phyloP scores from a whole-genome alignment of 306 rosid species.

The Ceratonia siliqua region DNA sequence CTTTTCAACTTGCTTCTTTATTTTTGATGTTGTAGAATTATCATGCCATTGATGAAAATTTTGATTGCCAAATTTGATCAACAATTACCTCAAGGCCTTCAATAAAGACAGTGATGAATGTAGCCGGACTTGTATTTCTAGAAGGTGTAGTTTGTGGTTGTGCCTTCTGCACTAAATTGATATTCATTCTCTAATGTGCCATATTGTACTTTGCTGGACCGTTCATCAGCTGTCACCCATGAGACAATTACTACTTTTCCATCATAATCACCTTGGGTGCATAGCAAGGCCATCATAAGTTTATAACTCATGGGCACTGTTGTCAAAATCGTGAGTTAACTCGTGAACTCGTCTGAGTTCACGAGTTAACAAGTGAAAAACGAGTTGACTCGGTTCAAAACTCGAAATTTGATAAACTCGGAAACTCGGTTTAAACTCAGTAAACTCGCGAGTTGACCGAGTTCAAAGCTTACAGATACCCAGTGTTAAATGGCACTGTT shows the following conservation, averaged over 20 bases:
- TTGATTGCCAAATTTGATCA: slow-evolving; percentile 1
- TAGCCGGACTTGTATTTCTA: slow-evolving; percentile 85
- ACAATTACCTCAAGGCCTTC: slow-evolving; percentile 73
- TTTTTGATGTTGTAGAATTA: no score
- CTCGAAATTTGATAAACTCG: no score
- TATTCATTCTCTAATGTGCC: slow-evolving; percentile 53
- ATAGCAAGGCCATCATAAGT: slow-evolving; percentile 10
- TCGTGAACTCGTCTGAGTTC: no score
- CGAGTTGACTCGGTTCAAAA: no score
- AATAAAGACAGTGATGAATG: slow-evolving; percentile 82
- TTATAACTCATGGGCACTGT: slow-evolving; percentile 17
- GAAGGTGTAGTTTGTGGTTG: slow-evolving; percentile 66
- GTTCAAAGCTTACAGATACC: no score
- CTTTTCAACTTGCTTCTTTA: no score
- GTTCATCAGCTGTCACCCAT: slow-evolving; percentile 79
- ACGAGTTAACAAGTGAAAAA: no score
- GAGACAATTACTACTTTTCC: slow-evolving; percentile 89
- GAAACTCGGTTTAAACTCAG: no score
- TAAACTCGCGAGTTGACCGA: no score
- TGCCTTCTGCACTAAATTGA: slow-evolving; percentile 60
- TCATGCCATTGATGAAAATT: slow-evolving; percentile 27
- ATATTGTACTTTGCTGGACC: slow-evolving; percentile 58
- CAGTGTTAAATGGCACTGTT: no score
- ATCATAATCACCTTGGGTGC: slow-evolving; percentile 93
- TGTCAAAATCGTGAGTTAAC: no score